Base-by-base conservation (phyloP, 352 stramenopile species). In the Pythium oligandrum region DNA sequence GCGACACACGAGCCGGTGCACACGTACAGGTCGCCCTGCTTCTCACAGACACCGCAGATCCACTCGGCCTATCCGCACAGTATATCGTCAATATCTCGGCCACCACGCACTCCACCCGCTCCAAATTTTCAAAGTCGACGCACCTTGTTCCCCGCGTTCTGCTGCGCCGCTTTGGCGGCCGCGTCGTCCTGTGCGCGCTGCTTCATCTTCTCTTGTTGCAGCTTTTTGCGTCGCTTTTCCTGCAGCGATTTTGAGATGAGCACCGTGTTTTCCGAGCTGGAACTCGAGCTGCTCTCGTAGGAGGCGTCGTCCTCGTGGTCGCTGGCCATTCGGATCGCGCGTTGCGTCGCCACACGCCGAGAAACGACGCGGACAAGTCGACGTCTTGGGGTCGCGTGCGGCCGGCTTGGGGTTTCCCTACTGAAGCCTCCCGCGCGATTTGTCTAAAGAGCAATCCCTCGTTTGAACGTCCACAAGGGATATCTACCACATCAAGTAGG, bases 1-100 rank as follows among this genome's bases (percentile, higher is more conserved):
- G 77, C 83, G 44, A 88, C 80, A 52, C 83, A 94, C 33, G 81
- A 78, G 3, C 83, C 83, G 0, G 66, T 65, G 58, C 83, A 93
- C 31, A 83, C 61, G 6, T 79, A 53, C 38, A 75, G 39, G 9
- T 64, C 76, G 38, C 71, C 75, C 40, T 86, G 73, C 33, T 64
- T 68, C 60, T 90, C 80, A 48, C 80, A 90, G 3, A 84, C 57
- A 37, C 84, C 71, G 62, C 80, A 90, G 45, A 90, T 81, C 33
- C 84, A 64, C 37, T 89, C 75, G 38, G 54, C 61, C 71, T 88
- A 50, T 9, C 40, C 17, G 0, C 17, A 26, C 17, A 26, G 17
- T 26, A 0, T 0, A 26, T 26, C 17, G 17, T 26, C 17, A 26
- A 26, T 26, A 40, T 35, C 46, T 40, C 10, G 31, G 1, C 46